Percentiles rank a stretch among this genome's conserved stretches.
Conservation (phyloP, 2,329 filamentous ascomycete genomes). For the Dactylellina drechsleri region DNA sequence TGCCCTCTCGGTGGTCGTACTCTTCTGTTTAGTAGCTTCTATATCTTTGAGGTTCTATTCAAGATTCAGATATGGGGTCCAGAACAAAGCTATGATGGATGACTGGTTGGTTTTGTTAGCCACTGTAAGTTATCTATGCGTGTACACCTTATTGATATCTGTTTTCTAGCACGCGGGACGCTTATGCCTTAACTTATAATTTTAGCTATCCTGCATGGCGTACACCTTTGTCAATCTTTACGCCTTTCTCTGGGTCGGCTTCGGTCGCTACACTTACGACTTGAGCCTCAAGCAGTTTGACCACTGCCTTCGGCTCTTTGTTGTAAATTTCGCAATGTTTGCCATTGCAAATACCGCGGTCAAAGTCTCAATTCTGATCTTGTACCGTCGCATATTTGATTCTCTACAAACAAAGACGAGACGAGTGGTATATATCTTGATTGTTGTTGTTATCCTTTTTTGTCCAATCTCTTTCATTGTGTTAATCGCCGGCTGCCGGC, state of each 20-base stretch:
- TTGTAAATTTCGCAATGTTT: slow-evolving; percentile 24
- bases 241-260: slow-evolving; percentile 29
- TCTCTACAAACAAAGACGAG: slow-evolving; percentile 33
- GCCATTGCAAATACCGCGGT: slow-evolving; percentile 27
- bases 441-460: slow-evolving; percentile 9
- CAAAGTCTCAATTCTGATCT: slow-evolving; percentile 23
- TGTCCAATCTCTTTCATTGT: slow-evolving; percentile 23
- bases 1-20: slow-evolving; percentile 20
- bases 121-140: slow-evolving; percentile 2
- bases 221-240: slow-evolving; percentile 32
- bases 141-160: not conserved
- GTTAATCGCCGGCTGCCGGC: slow-evolving; percentile 13
- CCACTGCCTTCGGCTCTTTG: slow-evolving; percentile 17
- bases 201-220: slow-evolving; percentile 25
- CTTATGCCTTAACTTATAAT: too few species aligned
- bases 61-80: slow-evolving; percentile 14
- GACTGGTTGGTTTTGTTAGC: slow-evolving; percentile 31
- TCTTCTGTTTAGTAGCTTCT: slow-evolving; percentile 20
- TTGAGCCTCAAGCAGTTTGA: slow-evolving; percentile 22
- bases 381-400: slow-evolving; percentile 28
- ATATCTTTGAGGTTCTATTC: slow-evolving; percentile 27
- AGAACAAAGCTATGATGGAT: slow-evolving; percentile 14
- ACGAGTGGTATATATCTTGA: slow-evolving; percentile 15
- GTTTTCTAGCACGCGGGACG: too few species aligned
- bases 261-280: slow-evolving; percentile 27